Evolutionary conservation across 2,329 filamentous ascomycete genomes (phyloP).

Genomic region (Coniochaeta sp.): DNA sequence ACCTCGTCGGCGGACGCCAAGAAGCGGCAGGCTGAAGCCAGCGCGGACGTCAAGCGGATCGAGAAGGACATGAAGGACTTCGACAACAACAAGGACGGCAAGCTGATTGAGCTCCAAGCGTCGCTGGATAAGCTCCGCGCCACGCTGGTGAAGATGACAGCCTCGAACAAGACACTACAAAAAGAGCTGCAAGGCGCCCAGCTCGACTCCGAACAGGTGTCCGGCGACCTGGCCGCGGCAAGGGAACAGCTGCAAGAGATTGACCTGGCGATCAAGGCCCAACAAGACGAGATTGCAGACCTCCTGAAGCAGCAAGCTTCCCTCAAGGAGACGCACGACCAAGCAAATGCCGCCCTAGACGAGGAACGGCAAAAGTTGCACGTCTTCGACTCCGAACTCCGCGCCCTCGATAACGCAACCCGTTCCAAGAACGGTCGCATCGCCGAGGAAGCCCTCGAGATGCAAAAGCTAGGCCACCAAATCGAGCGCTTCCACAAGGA

Average conservation of each 20-base stretch:
- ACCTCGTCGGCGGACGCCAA: constrained; percentile 72
- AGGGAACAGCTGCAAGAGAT: constrained; percentile 85
- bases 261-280: constrained; percentile 67
- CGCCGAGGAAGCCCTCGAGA: constrained; percentile 86
- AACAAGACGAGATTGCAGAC: constrained; percentile 71
- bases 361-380: constrained; percentile 89
- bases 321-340: constrained; percentile 71
- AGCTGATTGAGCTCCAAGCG: constrained; percentile 83
- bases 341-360: constrained; percentile 74
- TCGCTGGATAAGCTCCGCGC: constrained; percentile 79
- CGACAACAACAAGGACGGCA: constrained; percentile 92
- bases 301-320: constrained; percentile 65
- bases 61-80: constrained; percentile 99
- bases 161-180: constrained; percentile 78
- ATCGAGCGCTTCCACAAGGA: constrained; percentile 93
- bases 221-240: constrained; percentile 76
- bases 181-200: constrained; percentile 85
- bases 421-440: constrained; percentile 79
- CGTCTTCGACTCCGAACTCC: constrained; percentile 88
- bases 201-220: constrained; percentile 84
- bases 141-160: constrained; percentile 65
- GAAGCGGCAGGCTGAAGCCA: constrained; percentile 71
- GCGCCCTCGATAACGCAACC: constrained; percentile 76
- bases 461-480: constrained; percentile 88
- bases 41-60: constrained; percentile 80